Percentiles rank a stretch among this genome's conserved stretches.
phyloP scores from a whole-genome alignment of 345 rosid genomes.

The Anastatica hierochuntica region DNA sequence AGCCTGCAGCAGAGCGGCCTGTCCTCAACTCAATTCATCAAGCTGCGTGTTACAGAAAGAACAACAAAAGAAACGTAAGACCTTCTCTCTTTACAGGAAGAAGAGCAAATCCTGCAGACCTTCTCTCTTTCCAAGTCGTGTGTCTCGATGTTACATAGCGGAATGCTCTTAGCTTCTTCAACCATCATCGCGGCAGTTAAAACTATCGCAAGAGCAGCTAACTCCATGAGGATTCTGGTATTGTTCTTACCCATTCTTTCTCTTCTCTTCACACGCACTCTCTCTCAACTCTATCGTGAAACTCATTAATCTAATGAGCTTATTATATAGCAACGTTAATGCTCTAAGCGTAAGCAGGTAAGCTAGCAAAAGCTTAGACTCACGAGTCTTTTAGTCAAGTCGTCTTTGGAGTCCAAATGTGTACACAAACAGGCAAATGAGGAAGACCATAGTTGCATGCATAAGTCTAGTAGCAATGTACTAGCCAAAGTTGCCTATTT shows the following conservation, averaged over 20 bases:
- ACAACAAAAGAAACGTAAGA: conserved; percentile 1
- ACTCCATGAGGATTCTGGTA: conserved; percentile 2
- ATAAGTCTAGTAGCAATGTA: too few species aligned
- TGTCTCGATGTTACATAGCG: conserved; percentile 31
- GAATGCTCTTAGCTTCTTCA: conserved; percentile 3
- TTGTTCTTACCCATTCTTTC: conserved; percentile 18
- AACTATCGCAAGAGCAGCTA: conserved; percentile 13
- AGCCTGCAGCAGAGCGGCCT: neutral
- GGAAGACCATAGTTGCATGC: neutral
- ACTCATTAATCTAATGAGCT: neutral
- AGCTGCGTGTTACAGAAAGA: conserved; percentile 6
- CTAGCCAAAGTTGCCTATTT: too few species aligned
- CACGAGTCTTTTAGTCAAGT: neutral
- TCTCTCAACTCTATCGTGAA: conserved; percentile 1
- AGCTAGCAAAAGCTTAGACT: neutral
- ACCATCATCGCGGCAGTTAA: conserved; percentile 5
- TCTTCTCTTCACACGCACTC: neutral
- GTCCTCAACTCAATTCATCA: conserved; percentile 1
- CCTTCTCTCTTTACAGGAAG: neutral
- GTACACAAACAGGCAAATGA: conserved; percentile 10
- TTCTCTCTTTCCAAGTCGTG: too few species aligned
- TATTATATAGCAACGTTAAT: conserved; percentile 1
- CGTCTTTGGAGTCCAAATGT: neutral
- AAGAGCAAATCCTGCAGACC: too few species aligned
- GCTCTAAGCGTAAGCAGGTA: neutral